A percentile compares a stretch with the other conserved stretches of the same genome.
These are phyloP conservation scores for Penicillium psychrofluorescens DNA, from an alignment of 495 filamentous ascomycete genomes.

Conservation along the genomic window DNA sequence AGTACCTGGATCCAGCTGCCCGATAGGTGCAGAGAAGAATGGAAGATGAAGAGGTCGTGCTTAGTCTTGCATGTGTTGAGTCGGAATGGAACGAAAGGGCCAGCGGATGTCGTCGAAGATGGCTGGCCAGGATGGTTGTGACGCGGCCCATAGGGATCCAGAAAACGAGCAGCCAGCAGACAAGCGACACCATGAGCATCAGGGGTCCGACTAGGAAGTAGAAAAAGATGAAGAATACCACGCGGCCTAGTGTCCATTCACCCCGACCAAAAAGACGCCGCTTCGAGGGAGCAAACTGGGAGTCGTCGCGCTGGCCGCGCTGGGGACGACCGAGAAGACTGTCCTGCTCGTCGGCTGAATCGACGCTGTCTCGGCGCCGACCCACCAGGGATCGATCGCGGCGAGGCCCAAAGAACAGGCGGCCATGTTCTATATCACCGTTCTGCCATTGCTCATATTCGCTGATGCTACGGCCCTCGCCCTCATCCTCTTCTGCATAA, in stretches of 20 bases:
- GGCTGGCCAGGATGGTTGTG: constrained; percentile 80
- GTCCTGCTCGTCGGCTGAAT: constrained; percentile 82
- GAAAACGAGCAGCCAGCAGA: constrained; percentile 96
- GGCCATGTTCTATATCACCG: constrained; percentile 89
- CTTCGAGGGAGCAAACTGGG: constrained; percentile 58
- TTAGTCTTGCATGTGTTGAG: constrained; percentile 60
- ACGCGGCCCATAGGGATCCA: constrained; percentile 98
- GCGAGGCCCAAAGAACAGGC: constrained; percentile 89
- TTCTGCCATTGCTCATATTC: constrained; percentile 99
- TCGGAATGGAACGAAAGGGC: constrained; percentile 91
- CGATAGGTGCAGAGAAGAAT: constrained; percentile 96
- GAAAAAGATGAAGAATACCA: constrained; percentile 96
- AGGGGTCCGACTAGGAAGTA: constrained; percentile 90
- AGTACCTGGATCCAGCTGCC: constrained; percentile 89
- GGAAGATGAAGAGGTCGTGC: constrained; percentile 66
- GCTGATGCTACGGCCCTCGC: constrained; percentile 97
- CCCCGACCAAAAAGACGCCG: constrained; percentile 89
- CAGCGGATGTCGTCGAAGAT: constrained; percentile 87
- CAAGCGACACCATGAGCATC: constrained; percentile 72
- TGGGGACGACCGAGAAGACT: constrained; percentile 72
- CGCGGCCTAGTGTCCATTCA: constrained; percentile 87
- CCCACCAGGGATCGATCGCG: constrained; percentile 74
- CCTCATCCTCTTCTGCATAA: constrained; percentile 93
- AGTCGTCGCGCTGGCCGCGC: constrained; percentile 40
- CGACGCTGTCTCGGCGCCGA: constrained; percentile 79